phyloP scores from a whole-genome alignment of 257 asterid genomes.

The Nicotiana knightiana region DNA sequence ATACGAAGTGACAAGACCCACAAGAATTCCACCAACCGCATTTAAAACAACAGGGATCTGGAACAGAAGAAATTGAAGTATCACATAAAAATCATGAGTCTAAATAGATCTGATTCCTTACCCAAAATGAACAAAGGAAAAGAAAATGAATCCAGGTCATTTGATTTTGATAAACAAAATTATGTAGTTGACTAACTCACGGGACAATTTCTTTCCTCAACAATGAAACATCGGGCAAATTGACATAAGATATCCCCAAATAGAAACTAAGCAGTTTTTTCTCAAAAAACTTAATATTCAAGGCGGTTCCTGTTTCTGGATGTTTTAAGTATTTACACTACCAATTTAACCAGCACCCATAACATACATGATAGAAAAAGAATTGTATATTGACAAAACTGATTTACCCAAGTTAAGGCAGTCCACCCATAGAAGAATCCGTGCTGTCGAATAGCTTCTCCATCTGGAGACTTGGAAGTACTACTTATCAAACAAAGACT shows the following conservation, averaged over 20 bases:
- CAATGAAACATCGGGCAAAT: not conserved
- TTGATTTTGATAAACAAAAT: not conserved
- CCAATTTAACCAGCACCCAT: not conserved
- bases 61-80: constrained; percentile 20
- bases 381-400: not conserved
- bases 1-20: constrained; percentile 90
- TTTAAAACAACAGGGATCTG: constrained; percentile 86
- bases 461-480: constrained; percentile 88
- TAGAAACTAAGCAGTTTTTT: not conserved
- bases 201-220: not conserved
- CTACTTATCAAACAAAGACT: constrained; percentile 83
- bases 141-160: not conserved
- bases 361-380: not conserved
- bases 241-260: not conserved
- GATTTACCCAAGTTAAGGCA: constrained; percentile 66
- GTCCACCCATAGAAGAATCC: constrained; percentile 97
- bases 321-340: not conserved
- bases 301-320: not conserved
- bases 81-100: not conserved
- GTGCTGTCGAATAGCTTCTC: constrained; percentile 57
- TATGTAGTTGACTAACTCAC: not conserved
- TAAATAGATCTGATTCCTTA: not conserved
- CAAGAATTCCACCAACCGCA: constrained; percentile 96
- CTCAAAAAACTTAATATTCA: not conserved
- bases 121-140: not conserved